Base-by-base conservation (phyloP, 495 filamentous ascomycete genomes). In the Podospora pseudopauciseta region DNA sequence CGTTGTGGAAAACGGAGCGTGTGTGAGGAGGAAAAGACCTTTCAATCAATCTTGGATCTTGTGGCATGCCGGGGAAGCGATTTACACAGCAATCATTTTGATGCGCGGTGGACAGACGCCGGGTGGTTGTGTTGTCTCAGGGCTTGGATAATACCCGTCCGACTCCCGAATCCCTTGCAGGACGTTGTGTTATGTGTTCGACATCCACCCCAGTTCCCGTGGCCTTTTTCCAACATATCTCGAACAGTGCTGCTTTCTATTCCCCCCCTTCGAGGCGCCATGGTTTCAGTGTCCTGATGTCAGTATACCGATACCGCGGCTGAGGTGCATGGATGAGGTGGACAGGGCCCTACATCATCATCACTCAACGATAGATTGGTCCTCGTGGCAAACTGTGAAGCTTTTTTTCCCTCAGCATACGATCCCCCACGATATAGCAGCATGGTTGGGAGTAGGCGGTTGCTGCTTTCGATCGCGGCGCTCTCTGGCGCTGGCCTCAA, bases 381-480 rank as follows among this genome's bases (percentile, higher is more conserved):
- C 56, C 44, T 27, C 23, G 54, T 27, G 18, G 63, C 65, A 30
- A 65, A 69, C 20, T 63, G 39, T 62, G 30, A 66, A 63, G 54
- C 65, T 61, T 20, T 32, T 32, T 68, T 54, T 32, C 23, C 23
- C 23, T 32, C 39, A 19, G 39, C 53, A 59, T 55, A 49, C 53
- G 23, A 32, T 64, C 26, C 26, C 59, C 63, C 64, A 61, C 65
- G 9, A 63, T 32, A 56, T 19, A 23, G 67, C 68, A 76, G 65
- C 54, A 79, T 79, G 76, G 73, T 77, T 66, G 71, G 63, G 55
- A 68, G 70, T 28, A 70, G 65, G 68, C 67, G 61, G 34, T 71
- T 70, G 70, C 70, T 79, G 72, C 73, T 77, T 26, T 74, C 71
- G 18, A 27, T 74, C 67, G 77, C 74, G 71, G 76, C 74, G 65